These are phyloP conservation scores for Penicillium sp. DNA, from an alignment of 2,329 filamentous ascomycete genomes.

Conservation along the genomic window DNA sequence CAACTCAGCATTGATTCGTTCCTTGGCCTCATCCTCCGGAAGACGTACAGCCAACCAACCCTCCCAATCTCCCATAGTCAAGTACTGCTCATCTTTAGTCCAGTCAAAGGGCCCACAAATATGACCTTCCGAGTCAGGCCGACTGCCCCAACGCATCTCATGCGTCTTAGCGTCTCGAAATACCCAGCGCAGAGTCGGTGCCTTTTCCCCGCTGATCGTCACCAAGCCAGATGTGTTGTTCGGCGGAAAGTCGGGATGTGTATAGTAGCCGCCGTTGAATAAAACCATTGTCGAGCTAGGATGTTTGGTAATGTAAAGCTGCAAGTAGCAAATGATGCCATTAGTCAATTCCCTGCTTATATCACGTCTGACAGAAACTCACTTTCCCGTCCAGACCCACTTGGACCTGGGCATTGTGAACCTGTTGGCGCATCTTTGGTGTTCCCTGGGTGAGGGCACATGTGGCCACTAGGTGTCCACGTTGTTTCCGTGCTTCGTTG, in stretches of 20 bases:
- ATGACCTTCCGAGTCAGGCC: conserved; percentile 18
- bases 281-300: conserved; percentile 17
- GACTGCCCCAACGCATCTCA: conserved; percentile 26
- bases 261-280: conserved; percentile 25
- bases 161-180: conserved; percentile 26
- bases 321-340: neutral
- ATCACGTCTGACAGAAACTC: conserved; percentile 12
- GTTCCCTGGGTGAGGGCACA: conserved; percentile 21
- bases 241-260: conserved; percentile 25
- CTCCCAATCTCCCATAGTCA: conserved; percentile 13
- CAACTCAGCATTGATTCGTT: conserved; percentile 9
- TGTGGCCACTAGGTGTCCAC: conserved; percentile 22
- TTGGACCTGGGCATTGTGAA: conserved; percentile 25
- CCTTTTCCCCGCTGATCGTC: conserved; percentile 23
- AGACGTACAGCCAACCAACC: conserved; percentile 23
- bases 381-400: conserved; percentile 22
- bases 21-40: conserved; percentile 16
- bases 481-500: conserved; percentile 19
- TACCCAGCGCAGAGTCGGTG: conserved; percentile 26
- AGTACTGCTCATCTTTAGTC: conserved; percentile 11
- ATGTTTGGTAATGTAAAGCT: conserved; percentile 26
- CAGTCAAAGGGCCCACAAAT: conserved; percentile 16
- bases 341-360: neutral
- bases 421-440: conserved; percentile 16
- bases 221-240: conserved; percentile 26